Evolutionary conservation across 352 stramenopile species (phyloP), one percentile per base, ranked within the genome.

Genomic region (Phytopythium montanum): DNA sequence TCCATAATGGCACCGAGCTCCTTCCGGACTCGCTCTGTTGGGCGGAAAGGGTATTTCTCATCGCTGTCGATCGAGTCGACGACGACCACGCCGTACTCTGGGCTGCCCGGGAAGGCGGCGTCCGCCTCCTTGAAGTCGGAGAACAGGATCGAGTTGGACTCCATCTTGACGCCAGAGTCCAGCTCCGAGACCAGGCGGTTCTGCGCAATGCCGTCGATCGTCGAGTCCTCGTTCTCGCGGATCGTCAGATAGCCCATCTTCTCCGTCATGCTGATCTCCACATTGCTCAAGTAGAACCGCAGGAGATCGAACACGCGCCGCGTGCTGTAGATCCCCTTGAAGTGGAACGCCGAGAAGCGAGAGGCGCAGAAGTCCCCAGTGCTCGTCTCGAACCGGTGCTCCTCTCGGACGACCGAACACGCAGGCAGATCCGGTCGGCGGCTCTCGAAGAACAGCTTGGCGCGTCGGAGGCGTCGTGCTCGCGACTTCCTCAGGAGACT

Each of bases 221-320:
- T 59, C 31, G 49, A 61, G 51, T 77, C 73, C 41, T 83, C 69
- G 61, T 82, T 72, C 56, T 85, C 75, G 18, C 75, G 73, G 33
- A 82, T 72, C 12, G 71, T 85, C 34, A 81, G 72, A 52, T 81
- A 65, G 33, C 73, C 75, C n/a, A 81, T 67, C n/a, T 70, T 70
- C 58, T 88, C 75, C 8, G 78, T 79, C 56, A 85, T 74, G 33
- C 64, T 86, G 62, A 88, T 84, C 62, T 88, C 78, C 25, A 88
- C 66, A 60, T 85, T 87, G 39, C 50, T 65, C 19, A 79, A 72
- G 59, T 81, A 85, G 46, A 72, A 88, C 23, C 68, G 59, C 25
- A 82, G 44, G 5, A 79, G 61, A 16, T 84, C 66, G 48, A 81
- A 85, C 25, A 85, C 68, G 28, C 73, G 62, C 28, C 68, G 66